Evolutionary conservation across 805 yeast genomes (phyloP), one percentile per base, ranked within the genome.

Genomic region (Ogataea pilisensis): DNA sequence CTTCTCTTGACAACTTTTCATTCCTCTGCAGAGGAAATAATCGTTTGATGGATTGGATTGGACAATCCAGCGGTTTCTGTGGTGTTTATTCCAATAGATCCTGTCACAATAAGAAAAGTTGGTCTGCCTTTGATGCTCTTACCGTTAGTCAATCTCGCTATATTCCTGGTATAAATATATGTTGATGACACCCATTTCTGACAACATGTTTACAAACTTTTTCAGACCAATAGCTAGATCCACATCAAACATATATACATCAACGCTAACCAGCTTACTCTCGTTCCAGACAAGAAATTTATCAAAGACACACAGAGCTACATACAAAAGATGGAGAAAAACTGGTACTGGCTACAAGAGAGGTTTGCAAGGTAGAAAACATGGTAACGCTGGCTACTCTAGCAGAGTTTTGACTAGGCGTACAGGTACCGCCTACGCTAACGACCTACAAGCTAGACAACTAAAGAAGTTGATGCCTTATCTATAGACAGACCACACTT

Each of bases 311-410:
- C 93, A 87, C 59, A 81, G 87, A 58, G 87, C 95, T 20, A 82
- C 95, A 5, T 89, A 89, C 36, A 87, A 85, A 60, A 76, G 97
- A 65, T 86, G 93, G 80, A 76, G 83, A 60, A 80, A 79, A 54
- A 82, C 85, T 4, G 87, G 85, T 2, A 75, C 78, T n/a, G 82
- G 70, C 17, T 73, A 71, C 64, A 75, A 80, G 52, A 69, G 87
- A 58, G 90, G 74, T 47, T 78, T 80, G 53, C 84, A 95, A 17
- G 95, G 96, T 9, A 78, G 95, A 68, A 84, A 85, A 50, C 97
- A 90, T 61, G 96, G 97, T 37, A 90, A 90, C 57, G 86, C 89
- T 2, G 90, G 95, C 18, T 90, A 93, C 83, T 74, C 89, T 25
- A 67, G 76, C 31, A 72, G 80, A 38, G 70, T 75, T 20, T 64